These are phyloP conservation scores for Yamadazyma tumulicola DNA, from an alignment of 805 yeast genomes.

Conservation along the genomic window DNA sequence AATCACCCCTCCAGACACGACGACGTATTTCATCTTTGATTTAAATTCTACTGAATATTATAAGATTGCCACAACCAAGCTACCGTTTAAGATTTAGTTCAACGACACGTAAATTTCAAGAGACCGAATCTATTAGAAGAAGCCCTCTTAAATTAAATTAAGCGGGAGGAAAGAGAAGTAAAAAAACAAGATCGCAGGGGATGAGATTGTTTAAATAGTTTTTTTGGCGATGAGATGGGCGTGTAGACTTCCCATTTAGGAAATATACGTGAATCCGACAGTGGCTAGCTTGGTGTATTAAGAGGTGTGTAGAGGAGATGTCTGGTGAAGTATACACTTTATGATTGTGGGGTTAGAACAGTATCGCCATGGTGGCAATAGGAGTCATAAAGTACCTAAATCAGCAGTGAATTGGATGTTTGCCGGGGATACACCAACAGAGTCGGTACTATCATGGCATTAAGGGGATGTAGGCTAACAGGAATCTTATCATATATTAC, in stretches of 20 bases:
- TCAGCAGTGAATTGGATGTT: slow-evolving; percentile 7
- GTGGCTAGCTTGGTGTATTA: background rate
- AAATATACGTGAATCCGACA: slow-evolving; percentile 1
- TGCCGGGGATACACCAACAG: slow-evolving; percentile 8
- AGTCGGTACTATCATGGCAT: slow-evolving; percentile 7
- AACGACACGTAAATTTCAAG: too few relatives aligned
- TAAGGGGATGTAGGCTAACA: background rate
- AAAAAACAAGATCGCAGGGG: slow-evolving; percentile 10
- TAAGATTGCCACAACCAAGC: background rate
- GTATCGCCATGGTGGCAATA: too few relatives aligned
- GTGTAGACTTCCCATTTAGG: slow-evolving; percentile 19
- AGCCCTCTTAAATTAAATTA: slow-evolving; percentile 44
- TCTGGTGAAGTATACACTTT: slow-evolving; percentile 23
- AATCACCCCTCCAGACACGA: slow-evolving; percentile 98
- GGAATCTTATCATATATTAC: slow-evolving; percentile 15
- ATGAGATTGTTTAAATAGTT: slow-evolving; percentile 10
- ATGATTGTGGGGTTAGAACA: background rate
- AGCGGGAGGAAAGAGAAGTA: slow-evolving; percentile 41
- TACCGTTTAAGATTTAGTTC: background rate
- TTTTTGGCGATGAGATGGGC: slow-evolving; percentile 10
- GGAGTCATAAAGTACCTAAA: slow-evolving; percentile 9
- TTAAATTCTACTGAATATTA: background rate
- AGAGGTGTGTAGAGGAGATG: slow-evolving; percentile 7
- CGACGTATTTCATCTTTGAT: slow-evolving; percentile 87
- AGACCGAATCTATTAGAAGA: background rate